phyloP scores from a whole-genome alignment of 306 rosid genomes.

The Acmispon strigosus region DNA sequence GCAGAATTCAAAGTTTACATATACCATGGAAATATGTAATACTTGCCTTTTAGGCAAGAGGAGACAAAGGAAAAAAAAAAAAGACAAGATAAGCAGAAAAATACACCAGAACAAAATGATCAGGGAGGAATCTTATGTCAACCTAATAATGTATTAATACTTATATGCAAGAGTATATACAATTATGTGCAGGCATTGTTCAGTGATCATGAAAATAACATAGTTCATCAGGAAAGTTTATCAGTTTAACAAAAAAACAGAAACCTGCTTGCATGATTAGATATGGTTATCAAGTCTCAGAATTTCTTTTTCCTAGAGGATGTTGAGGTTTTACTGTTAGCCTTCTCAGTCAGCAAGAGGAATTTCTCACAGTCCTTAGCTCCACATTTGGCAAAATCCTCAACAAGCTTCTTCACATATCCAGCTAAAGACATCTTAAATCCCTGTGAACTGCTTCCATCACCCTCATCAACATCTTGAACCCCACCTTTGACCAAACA shows the following conservation, averaged over 20 bases:
- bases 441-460: constrained; percentile 55
- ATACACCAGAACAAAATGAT: too few species aligned
- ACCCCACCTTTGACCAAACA: constrained; percentile 73
- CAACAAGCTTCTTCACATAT: constrained; percentile 35
- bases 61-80: too few species aligned
- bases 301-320: background rate
- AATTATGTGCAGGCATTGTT: background rate
- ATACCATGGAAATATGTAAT: too few species aligned
- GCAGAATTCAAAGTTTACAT: too few species aligned
- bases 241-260: too few species aligned
- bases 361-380: constrained; percentile 50
- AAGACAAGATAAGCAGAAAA: too few species aligned
- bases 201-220: too few species aligned
- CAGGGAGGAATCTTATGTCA: too few species aligned
- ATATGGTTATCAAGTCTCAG: constrained; percentile 8
- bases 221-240: background rate
- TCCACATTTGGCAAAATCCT: constrained; percentile 45
- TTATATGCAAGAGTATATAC: background rate
- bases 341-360: constrained; percentile 17
- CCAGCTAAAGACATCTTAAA: constrained; percentile 44
- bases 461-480: constrained; percentile 60
- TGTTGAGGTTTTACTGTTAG: constrained; percentile 10
- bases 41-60: too few species aligned
- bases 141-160: background rate
- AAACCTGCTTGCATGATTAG: too few species aligned